A percentile compares a stretch with the other conserved stretches of the same genome.
These are phyloP conservation scores for Termitomyces bulborhizus DNA, from an alignment of 768 basidiomycete genomes.

Conservation along the genomic window DNA sequence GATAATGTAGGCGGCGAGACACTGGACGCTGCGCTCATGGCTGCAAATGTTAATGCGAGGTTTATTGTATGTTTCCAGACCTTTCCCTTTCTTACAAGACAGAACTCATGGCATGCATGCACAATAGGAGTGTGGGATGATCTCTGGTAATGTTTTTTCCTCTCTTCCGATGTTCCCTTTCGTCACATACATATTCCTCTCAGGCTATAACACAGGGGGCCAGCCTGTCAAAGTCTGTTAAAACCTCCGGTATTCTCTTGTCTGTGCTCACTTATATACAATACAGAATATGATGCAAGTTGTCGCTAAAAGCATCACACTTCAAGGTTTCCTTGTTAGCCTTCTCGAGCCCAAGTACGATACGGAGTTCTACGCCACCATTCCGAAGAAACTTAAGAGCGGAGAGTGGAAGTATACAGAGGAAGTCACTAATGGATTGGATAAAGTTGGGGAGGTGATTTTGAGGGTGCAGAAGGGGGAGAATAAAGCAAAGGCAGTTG, in stretches of 20 bases:
- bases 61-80: conserved; percentile 41
- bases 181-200: neutral
- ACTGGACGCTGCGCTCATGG: conserved; percentile 48
- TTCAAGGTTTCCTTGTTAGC: conserved; percentile 32
- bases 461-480: conserved; percentile 27
- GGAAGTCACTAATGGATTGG: conserved; percentile 38
- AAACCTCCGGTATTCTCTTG: no score
- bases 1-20: conserved; percentile 51
- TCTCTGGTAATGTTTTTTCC: conserved; percentile 14
- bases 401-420: conserved; percentile 45
- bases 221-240: conserved; percentile 13
- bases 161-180: no score
- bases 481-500: conserved; percentile 28
- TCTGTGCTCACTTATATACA: no score
- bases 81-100: neutral
- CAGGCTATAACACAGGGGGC: conserved; percentile 28
- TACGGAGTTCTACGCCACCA: conserved; percentile 33
- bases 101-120: neutral
- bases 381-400: conserved; percentile 34
- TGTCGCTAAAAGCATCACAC: conserved; percentile 34
- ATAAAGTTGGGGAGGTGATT: conserved; percentile 28
- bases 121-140: conserved; percentile 37
- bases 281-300: conserved; percentile 32
- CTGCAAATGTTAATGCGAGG: conserved; percentile 35
- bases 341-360: conserved; percentile 27